A percentile compares a stretch with the other conserved stretches of the same genome.
Conservation (phyloP, 1,284 basidiomycete species). For the Inonotus obliquus region DNA sequence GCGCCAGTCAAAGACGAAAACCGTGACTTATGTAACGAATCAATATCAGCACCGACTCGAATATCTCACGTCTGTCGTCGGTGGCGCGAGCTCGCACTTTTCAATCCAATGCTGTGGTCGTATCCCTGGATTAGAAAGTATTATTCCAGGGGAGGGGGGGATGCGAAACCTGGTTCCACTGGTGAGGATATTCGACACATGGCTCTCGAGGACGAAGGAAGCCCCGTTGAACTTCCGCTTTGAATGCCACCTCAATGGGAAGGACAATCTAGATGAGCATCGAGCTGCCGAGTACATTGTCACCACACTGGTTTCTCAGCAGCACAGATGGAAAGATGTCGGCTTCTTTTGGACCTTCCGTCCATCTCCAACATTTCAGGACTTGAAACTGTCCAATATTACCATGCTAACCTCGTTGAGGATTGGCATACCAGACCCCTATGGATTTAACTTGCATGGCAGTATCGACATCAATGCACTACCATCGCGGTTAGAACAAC, state of each 20-base stretch:
- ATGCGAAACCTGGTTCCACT: neutral
- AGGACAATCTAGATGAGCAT: neutral
- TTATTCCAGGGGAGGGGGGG: neutral
- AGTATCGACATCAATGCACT: too few species aligned
- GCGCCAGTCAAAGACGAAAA: neutral
- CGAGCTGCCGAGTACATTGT: neutral
- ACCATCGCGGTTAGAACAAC: too few species aligned
- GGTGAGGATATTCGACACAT: neutral
- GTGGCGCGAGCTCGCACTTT: neutral
- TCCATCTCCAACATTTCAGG: too few species aligned
- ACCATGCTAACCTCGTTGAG: too few species aligned
- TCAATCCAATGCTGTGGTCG: neutral
- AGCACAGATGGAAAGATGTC: neutral
- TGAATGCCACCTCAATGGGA: neutral
- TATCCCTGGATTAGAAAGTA: neutral
- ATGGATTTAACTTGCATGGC: too few species aligned
- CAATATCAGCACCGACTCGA: neutral
- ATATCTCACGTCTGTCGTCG: neutral
- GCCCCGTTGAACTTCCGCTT: neutral
- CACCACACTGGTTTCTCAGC: neutral
- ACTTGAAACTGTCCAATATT: too few species aligned
- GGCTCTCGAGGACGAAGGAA: neutral
- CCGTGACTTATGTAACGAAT: neutral
- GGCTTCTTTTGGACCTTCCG: neutral
- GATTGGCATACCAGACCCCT: too few species aligned